A percentile compares a stretch with the other conserved stretches of the same genome.
These are phyloP conservation scores for Myxozyma udenii DNA, from an alignment of 805 yeast genomes.

Conservation along the genomic window DNA sequence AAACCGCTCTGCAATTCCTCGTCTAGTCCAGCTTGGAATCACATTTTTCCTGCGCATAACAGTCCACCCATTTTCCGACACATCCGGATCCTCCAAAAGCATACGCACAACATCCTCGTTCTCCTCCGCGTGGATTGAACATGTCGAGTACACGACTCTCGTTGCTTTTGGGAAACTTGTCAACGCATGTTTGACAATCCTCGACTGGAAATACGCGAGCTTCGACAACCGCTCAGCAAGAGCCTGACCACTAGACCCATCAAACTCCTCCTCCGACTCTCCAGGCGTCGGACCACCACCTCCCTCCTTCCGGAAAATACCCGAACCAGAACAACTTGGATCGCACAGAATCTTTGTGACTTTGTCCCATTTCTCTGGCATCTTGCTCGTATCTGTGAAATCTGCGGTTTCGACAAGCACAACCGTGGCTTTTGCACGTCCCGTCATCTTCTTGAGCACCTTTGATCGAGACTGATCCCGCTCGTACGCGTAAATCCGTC, in stretches of 20 bases:
- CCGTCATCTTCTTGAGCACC: slow-evolving; percentile 71
- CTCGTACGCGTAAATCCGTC: slow-evolving; percentile 75
- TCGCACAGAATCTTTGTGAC: slow-evolving; percentile 85
- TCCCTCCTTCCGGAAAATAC: slow-evolving; percentile 83
- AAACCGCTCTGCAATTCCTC: slow-evolving; percentile 77
- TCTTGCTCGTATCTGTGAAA: slow-evolving; percentile 50
- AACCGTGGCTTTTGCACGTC: slow-evolving; percentile 63
- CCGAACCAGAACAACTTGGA: slow-evolving; percentile 97
- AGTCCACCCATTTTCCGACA: slow-evolving; percentile 70
- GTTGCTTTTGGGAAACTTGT: slow-evolving; percentile 65
- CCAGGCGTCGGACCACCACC: slow-evolving; percentile 27
- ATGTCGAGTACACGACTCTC: slow-evolving; percentile 87
- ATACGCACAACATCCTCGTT: slow-evolving; percentile 89
- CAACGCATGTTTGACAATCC: slow-evolving; percentile 85
- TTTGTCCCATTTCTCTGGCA: slow-evolving; percentile 45
- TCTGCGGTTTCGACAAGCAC: slow-evolving; percentile 51
- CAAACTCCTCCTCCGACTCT: slow-evolving; percentile 28
- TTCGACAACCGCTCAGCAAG: slow-evolving; percentile 57
- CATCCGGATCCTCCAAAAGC: slow-evolving; percentile 62
- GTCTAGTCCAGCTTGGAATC: slow-evolving; percentile 78
- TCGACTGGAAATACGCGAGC: slow-evolving; percentile 80
- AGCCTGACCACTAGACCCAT: slow-evolving; percentile 28
- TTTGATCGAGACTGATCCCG: slow-evolving; percentile 71
- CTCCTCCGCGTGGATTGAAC: slow-evolving; percentile 91
- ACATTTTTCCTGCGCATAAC: slow-evolving; percentile 59